phyloP scores from a whole-genome alignment of 2,329 filamentous ascomycete species.

The Dothideomycetidae sp. region DNA sequence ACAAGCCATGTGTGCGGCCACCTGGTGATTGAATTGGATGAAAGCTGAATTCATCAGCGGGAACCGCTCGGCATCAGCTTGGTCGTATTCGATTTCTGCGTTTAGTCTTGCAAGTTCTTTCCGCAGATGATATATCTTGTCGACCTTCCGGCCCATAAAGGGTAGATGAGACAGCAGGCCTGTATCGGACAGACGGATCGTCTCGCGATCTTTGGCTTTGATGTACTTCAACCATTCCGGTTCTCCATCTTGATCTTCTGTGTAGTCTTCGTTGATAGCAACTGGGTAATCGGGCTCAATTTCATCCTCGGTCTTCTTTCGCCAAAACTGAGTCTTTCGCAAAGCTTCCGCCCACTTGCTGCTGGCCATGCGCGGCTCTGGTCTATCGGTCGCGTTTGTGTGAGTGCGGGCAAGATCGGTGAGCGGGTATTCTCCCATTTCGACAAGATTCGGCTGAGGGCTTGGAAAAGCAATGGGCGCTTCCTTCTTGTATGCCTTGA shows the following conservation, averaged over 20 bases:
- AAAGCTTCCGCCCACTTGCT: constrained; percentile 18
- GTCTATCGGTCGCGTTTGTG: constrained; percentile 5
- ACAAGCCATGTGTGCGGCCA: constrained; percentile 95
- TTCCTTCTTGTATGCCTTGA: constrained; percentile 17
- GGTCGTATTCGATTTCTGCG: constrained; percentile 80
- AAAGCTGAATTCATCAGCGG: constrained; percentile 94
- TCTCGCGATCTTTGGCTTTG: constrained; percentile 67
- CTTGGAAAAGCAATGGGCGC: constrained; percentile 26
- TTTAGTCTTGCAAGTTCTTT: constrained; percentile 77
- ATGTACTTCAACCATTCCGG: constrained; percentile 74
- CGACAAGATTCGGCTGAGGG: constrained; percentile 27
- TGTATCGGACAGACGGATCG: constrained; percentile 56
- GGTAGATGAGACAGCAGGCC: constrained; percentile 53
- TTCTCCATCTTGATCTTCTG: constrained; percentile 47
- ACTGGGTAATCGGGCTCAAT: constrained; percentile 39
- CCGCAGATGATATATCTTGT: constrained; percentile 85
- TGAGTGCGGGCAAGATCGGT: constrained; percentile 9
- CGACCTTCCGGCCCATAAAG: constrained; percentile 62
- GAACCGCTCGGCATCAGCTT: constrained; percentile 70
- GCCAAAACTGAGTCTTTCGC: constrained; percentile 20
- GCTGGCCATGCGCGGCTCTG: constrained; percentile 12
- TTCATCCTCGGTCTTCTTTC: constrained; percentile 15
- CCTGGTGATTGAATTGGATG: constrained; percentile 95
- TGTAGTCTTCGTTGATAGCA: constrained; percentile 48
- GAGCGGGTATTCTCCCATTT: constrained; percentile 22